Evolutionary conservation across 2,329 filamentous ascomycete genomes (phyloP).

Genomic region (Aspergillus melleus): DNA sequence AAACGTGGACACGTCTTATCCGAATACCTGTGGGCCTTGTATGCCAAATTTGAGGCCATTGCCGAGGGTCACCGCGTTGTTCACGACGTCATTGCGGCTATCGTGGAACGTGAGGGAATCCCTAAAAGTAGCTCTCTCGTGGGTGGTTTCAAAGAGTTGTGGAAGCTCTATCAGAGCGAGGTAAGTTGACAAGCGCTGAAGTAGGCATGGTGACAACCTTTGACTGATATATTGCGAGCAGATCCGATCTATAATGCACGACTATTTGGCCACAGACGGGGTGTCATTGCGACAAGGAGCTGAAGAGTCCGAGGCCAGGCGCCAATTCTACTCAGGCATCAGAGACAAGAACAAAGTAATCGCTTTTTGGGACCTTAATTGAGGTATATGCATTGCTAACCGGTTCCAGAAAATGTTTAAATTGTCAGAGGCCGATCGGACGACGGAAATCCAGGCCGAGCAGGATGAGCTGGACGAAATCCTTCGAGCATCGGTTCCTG

Average conservation of each 20-base stretch:
- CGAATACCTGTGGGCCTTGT: conserved; percentile 87
- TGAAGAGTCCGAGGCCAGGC: conserved; percentile 49
- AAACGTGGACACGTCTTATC: conserved; percentile 83
- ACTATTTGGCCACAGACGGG: conserved; percentile 91
- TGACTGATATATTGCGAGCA: conserved; percentile 13
- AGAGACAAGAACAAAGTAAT: conserved; percentile 51
- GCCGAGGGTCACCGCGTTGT: conserved; percentile 92
- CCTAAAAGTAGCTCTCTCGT: conserved; percentile 66
- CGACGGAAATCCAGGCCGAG: conserved; percentile 75
- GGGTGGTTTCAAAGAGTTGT: conserved; percentile 91
- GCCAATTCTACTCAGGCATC: conserved; percentile 52
- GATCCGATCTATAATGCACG: conserved; percentile 89
- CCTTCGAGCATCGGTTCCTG: conserved; percentile 86
- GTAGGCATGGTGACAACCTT: background rate
- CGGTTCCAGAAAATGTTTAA: conserved; percentile 67
- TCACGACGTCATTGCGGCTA: conserved; percentile 85
- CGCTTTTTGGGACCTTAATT: background rate
- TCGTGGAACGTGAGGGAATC: conserved; percentile 76
- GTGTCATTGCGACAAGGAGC: conserved; percentile 62
- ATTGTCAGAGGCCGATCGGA: conserved; percentile 77
- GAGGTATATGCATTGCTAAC: conserved; percentile 13
- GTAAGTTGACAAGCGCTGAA: conserved; percentile 26
- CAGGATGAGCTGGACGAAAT: conserved; percentile 89
- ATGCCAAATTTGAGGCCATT: conserved; percentile 96
- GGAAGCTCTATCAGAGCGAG: conserved; percentile 97